These are phyloP conservation scores for Ilyonectria sp. DNA, from an alignment of 2,329 filamentous ascomycete species.

Conservation along the genomic window DNA sequence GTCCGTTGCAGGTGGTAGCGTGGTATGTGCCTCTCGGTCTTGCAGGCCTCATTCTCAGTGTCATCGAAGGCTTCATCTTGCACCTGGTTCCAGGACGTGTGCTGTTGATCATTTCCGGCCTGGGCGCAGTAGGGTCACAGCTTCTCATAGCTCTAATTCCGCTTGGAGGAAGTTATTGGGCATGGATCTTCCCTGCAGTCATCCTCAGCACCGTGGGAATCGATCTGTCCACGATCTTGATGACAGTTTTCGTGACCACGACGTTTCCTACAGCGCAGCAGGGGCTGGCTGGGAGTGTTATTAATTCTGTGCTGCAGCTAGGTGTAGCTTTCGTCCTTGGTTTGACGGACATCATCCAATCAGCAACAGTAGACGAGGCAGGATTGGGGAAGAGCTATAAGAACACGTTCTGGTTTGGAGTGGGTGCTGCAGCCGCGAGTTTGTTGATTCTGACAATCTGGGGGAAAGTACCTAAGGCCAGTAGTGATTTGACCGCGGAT, in stretches of 20 bases:
- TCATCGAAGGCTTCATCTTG: slow-evolving; percentile 16
- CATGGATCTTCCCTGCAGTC: slow-evolving; percentile 73
- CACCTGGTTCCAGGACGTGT: slow-evolving; percentile 14
- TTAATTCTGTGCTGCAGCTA: slow-evolving; percentile 18
- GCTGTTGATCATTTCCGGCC: slow-evolving; percentile 9
- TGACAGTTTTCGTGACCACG: slow-evolving; percentile 62
- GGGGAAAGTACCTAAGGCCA: too few species aligned
- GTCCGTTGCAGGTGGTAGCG: slow-evolving; percentile 2
- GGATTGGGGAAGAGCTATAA: too few species aligned
- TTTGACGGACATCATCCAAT: too few species aligned
- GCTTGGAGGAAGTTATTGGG: slow-evolving; percentile 67
- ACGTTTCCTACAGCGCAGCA: slow-evolving; percentile 10
- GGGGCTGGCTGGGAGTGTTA: slow-evolving; percentile 12
- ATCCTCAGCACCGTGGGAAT: slow-evolving; percentile 72
- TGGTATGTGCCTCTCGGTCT: slow-evolving; percentile 21
- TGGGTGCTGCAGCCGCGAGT: too few species aligned
- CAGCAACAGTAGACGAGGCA: too few species aligned
- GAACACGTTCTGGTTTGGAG: too few species aligned
- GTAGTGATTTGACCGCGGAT: too few species aligned
- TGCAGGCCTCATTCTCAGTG: slow-evolving; percentile 17
- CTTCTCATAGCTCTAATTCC: slow-evolving; percentile 20
- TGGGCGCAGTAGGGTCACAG: neutral
- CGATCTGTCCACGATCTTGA: slow-evolving; percentile 75
- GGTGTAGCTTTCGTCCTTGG: slow-evolving; percentile 12
- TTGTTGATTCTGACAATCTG: too few species aligned